Percentiles rank a stretch among this genome's conserved stretches.
Evolutionary conservation across 1,284 basidiomycete species (phyloP).

Genomic region (Ustilago tritici): DNA sequence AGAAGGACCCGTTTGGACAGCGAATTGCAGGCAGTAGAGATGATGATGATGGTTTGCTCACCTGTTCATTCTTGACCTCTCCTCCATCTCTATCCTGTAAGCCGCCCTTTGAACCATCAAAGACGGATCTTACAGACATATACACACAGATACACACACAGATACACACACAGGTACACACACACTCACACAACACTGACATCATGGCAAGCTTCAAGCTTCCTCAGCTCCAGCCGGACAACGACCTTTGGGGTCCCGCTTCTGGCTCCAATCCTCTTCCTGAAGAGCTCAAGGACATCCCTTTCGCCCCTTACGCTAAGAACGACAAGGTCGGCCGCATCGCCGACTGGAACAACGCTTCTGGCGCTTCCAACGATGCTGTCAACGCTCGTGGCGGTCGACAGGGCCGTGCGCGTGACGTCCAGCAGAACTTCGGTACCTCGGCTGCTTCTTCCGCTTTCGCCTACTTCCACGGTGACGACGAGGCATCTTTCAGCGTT

Average conservation of each 20-base stretch:
- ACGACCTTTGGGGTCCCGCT: slow-evolving; percentile 65
- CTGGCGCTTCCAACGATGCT: slow-evolving; percentile 72
- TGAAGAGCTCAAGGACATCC: slow-evolving; percentile 65
- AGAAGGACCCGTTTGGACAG: not conserved
- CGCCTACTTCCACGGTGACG: slow-evolving; percentile 97
- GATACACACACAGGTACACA: not conserved
- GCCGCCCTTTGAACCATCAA: slow-evolving; percentile 7
- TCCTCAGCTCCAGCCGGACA: slow-evolving; percentile 53
- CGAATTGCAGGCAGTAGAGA: not conserved
- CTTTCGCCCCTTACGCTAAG: slow-evolving; percentile 95
- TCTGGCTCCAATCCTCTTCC: slow-evolving; percentile 58
- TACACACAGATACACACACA: not conserved
- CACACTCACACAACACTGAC: not conserved
- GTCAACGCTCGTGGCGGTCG: slow-evolving; percentile 49
- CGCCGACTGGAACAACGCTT: slow-evolving; percentile 90
- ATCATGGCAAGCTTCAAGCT: slow-evolving; percentile 66
- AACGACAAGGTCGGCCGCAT: slow-evolving; percentile 97
- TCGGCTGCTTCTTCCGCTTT: slow-evolving; percentile 79
- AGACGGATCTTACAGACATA: slow-evolving; percentile 4
- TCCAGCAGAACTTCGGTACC: slow-evolving; percentile 58
- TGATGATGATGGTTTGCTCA: not conserved
- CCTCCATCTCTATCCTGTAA: slow-evolving; percentile 19
- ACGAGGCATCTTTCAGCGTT: slow-evolving; percentile 96
- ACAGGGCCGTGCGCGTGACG: slow-evolving; percentile 54
- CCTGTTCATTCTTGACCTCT: not conserved